Base-by-base conservation (phyloP, 148 eudicot species). In the Chenopodium formosanum region DNA sequence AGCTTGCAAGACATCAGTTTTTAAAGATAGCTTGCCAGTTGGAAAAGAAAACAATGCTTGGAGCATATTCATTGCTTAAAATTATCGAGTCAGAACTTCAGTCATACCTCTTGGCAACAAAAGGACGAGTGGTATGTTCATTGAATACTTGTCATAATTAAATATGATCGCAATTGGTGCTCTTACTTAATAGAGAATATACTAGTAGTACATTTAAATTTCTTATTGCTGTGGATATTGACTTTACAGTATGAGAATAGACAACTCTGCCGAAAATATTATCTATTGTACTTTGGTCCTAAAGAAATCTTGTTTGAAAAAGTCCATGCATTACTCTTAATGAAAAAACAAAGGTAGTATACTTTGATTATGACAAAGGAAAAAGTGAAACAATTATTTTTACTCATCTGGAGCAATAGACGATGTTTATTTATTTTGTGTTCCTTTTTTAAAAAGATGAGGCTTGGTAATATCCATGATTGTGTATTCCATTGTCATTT, bases 1-100 rank as follows among this genome's bases (percentile, higher is more conserved):
- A 97, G 89, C 97, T 97, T 11, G 94, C 95, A 40, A 86, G 95
- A 83, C 99, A 97, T 87, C 95, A 97, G 64, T 90, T 97, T 86
- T 80, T 97, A 25, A 94, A 91, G 86, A 83, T 92, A 90, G 99
- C 99, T 77, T 97, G 98, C 81, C 98, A 92, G 81, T 72, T 90
- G 90, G 99, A 97, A 89, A 97, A 94, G 91, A 97, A 94, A 93
- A 92, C 97, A 65, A 97, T 94, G 97, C 95, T 94, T 87, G 98
- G 92, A 81, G 99, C 99, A 46, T 96, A 84, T 90, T 91, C 98
- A 69, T 89, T 96, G 83, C 98, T 94, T 75, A 94, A 96, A 88
- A 97, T 92, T 72, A 90, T 96, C 66, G 99, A 96, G 80, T 90
- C 91, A 66, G 99, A 96, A 89, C 91, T 96, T 71, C 98, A 94